A percentile compares a stretch with the other conserved stretches of the same genome.
Conservation (phyloP, 2,329 filamentous ascomycete species). For the Emmonsia crescens region DNA sequence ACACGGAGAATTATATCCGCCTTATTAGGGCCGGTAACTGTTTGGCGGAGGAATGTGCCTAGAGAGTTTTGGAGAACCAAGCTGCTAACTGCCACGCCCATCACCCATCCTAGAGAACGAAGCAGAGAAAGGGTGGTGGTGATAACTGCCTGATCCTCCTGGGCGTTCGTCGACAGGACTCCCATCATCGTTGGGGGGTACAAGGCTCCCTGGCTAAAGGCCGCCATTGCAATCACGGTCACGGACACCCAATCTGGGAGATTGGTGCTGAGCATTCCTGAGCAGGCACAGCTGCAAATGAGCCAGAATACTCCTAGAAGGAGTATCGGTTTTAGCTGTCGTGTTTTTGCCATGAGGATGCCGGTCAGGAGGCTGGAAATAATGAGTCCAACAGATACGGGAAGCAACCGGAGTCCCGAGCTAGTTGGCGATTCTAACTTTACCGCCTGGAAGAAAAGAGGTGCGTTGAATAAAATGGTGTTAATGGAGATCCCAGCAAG, state of each 20-base stretch:
- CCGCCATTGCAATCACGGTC: constrained; percentile 45
- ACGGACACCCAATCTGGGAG: constrained; percentile 45
- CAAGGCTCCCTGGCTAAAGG: constrained; percentile 51
- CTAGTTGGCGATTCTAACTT: constrained; percentile 57
- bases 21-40: constrained; percentile 50
- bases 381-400: constrained; percentile 49
- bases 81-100: constrained; percentile 60
- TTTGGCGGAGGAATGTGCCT: constrained; percentile 44
- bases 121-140: constrained; percentile 61
- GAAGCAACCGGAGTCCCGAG: constrained; percentile 60
- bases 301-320: constrained; percentile 40
- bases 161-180: constrained; percentile 48
- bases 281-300: constrained; percentile 42
- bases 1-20: constrained; percentile 40
- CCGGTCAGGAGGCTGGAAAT: constrained; percentile 47
- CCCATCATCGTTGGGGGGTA: constrained; percentile 55
- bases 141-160: constrained; percentile 55
- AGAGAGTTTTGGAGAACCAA: constrained; percentile 64
- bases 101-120: constrained; percentile 58
- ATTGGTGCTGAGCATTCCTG: constrained; percentile 41
- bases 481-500: constrained; percentile 40
- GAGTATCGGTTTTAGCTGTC: constrained; percentile 50
- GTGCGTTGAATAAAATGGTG: constrained; percentile 57
- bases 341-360: constrained; percentile 51
- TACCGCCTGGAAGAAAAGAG: constrained; percentile 66